These are phyloP conservation scores for Jamesozyma hellenica DNA, from an alignment of 805 yeast species.

Conservation along the genomic window DNA sequence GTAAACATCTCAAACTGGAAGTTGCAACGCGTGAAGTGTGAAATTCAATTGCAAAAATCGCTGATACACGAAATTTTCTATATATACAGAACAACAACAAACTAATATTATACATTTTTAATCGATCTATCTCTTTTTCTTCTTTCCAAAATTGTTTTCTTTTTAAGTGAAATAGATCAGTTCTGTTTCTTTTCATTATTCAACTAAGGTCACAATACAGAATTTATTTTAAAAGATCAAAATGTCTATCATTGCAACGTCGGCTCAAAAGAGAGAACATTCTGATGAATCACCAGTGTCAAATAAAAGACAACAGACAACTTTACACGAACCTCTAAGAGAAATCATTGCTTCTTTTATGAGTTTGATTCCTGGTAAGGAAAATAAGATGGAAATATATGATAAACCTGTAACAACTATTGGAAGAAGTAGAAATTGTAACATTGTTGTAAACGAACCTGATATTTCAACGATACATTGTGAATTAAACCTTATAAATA, in stretches of 20 bases:
- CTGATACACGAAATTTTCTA: no score
- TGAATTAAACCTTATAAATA: constrained; percentile 36
- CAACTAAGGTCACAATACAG: no score
- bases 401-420: constrained; percentile 29
- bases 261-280: constrained; percentile 8
- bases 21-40: constrained; percentile 1
- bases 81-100: no score
- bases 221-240: no score
- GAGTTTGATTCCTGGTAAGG: constrained; percentile 28
- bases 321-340: not conserved
- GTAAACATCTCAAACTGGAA: constrained; percentile 2
- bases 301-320: constrained; percentile 14
- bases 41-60: no score
- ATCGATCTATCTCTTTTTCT: no score
- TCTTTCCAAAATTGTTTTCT: no score
- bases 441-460: constrained; percentile 40
- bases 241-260: not conserved
- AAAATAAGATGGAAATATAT: constrained; percentile 25
- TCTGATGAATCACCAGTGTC: constrained; percentile 8
- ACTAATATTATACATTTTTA: no score
- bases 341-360: constrained; percentile 15
- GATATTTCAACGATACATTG: constrained; percentile 65
- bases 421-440: constrained; percentile 55
- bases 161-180: no score
- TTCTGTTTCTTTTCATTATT: no score